A percentile compares a stretch with the other conserved stretches of the same genome.
These are phyloP conservation scores for Pseudozyma hubeiensis DNA, from an alignment of 1,284 basidiomycete species.

Conservation along the genomic window DNA sequence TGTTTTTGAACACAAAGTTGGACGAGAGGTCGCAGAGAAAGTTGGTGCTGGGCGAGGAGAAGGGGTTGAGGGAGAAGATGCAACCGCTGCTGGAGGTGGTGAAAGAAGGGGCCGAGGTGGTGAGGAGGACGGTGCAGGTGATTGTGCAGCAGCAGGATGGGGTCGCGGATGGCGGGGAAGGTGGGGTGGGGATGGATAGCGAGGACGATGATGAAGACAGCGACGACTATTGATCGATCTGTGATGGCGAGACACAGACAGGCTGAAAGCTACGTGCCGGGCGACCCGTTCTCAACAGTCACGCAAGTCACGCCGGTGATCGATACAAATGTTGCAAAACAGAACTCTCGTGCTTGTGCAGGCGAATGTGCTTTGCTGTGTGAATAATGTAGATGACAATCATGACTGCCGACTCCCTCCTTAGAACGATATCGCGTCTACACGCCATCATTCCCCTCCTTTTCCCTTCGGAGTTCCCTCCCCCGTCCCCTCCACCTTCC, in stretches of 20 bases:
- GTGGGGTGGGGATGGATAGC: slow-evolving; percentile 1
- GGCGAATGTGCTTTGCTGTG: no score
- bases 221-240: slow-evolving; percentile 12
- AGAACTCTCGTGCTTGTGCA: no score
- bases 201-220: slow-evolving; percentile 7
- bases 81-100: slow-evolving; percentile 21
- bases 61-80: slow-evolving; percentile 11
- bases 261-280: no score
- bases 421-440: no score
- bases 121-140: slow-evolving; percentile 21
- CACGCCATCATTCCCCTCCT: background rate
- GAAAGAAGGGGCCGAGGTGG: slow-evolving; percentile 8
- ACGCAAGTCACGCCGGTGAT: no score
- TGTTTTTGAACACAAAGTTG: slow-evolving; percentile 50
- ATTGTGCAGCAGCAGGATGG: slow-evolving; percentile 35
- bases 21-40: slow-evolving; percentile 23
- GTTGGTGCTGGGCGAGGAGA: slow-evolving; percentile 33
- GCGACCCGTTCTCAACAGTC: no score
- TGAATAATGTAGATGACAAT: no score
- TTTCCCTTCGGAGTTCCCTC: background rate
- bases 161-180: background rate
- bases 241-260: no score
- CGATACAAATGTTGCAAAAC: no score
- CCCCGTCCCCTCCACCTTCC: slow-evolving; percentile 22
- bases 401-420: no score